Conservation (phyloP, 805 yeast genomes). For the Wickerhamomyces ciferrii region DNA sequence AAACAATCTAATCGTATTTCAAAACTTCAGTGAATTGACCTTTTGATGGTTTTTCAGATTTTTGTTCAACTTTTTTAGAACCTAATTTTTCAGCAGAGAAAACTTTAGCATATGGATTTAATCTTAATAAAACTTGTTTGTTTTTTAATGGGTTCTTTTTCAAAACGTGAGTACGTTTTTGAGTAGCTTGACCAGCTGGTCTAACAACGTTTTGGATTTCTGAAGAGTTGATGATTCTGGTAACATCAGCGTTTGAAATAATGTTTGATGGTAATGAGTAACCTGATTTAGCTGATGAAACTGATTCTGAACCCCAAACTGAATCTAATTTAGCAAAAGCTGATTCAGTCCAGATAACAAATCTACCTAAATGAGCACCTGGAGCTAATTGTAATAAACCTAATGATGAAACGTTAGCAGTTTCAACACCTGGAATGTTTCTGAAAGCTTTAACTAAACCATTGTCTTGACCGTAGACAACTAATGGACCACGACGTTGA, state of each 20-base stretch:
- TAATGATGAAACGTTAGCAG: conserved; percentile 85
- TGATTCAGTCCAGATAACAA: conserved; percentile 98
- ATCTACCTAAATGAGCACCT: conserved; percentile 99
- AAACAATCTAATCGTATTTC: conserved; percentile 47
- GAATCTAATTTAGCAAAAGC: conserved; percentile 96
- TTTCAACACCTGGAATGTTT: conserved; percentile 99
- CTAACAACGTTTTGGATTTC: conserved; percentile 97
- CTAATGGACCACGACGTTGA: conserved; percentile 99
- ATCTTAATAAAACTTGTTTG: conserved; percentile 96
- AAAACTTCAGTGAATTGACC: conserved; percentile 65
- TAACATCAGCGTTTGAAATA: conserved; percentile 90
- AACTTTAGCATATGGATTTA: conserved; percentile 99
- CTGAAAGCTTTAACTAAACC: conserved; percentile 98
- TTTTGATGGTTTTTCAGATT: conserved; percentile 63
- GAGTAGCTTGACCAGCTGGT: conserved; percentile 92
- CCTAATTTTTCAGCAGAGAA: conserved; percentile 89
- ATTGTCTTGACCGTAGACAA: conserved; percentile 96
- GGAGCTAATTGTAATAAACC: conserved; percentile 99
- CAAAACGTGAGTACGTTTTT: conserved; percentile 91
- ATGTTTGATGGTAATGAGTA: conserved; percentile 93
- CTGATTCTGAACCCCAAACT: conserved; percentile 92
- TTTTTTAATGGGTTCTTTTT: conserved; percentile 99
- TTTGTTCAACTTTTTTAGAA: conserved; percentile 66
- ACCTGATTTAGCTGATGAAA: conserved; percentile 78
- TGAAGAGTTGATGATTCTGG: conserved; percentile 97